These are phyloP conservation scores for Boeremia lycopersici DNA, from an alignment of 2,329 filamentous ascomycete species.

Conservation along the genomic window DNA sequence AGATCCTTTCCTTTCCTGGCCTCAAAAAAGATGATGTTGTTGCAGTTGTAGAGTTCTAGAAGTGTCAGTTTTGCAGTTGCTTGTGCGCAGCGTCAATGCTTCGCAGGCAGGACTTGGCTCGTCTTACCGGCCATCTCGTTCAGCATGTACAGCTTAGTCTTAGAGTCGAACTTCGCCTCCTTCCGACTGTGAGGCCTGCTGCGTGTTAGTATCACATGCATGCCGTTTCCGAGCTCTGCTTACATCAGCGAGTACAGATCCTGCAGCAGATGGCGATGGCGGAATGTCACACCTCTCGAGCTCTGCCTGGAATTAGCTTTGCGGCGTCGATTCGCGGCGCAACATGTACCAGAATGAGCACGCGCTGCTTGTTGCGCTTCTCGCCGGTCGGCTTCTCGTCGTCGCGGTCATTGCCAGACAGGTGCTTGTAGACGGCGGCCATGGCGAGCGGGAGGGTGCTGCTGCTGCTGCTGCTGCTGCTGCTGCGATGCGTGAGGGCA, in stretches of 20 bases:
- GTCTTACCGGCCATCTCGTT: slow-evolving; percentile 49
- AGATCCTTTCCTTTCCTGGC: slow-evolving; percentile 92
- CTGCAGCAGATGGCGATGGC: slow-evolving; percentile 90
- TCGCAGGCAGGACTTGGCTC: background rate
- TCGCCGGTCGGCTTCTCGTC: slow-evolving; percentile 44
- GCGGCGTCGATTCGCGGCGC: slow-evolving; percentile 2
- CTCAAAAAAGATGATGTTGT: slow-evolving; percentile 94
- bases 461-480: slow-evolving; percentile 20
- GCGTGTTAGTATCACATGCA: background rate
- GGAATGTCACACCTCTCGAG: slow-evolving; percentile 90
- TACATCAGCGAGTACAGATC: slow-evolving; percentile 82
- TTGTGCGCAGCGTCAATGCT: background rate
- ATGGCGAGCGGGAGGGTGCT: slow-evolving; percentile 44
- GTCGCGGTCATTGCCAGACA: slow-evolving; percentile 50
- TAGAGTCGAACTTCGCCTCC: slow-evolving; percentile 96
- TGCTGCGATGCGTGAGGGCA: slow-evolving; percentile 15
- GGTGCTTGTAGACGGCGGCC: slow-evolving; percentile 63
- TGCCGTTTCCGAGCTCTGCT: background rate
- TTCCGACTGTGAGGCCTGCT: slow-evolving; percentile 79
- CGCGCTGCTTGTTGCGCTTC: slow-evolving; percentile 61
- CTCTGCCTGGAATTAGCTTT: slow-evolving; percentile 54
- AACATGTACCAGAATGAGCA: slow-evolving; percentile 71
- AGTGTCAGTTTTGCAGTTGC: slow-evolving; percentile 10
- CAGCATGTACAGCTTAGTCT: slow-evolving; percentile 72
- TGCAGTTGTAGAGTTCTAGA: slow-evolving; percentile 82